These are phyloP conservation scores for Pulveroboletus frians DNA, from an alignment of 768 basidiomycete species.

Conservation along the genomic window DNA sequence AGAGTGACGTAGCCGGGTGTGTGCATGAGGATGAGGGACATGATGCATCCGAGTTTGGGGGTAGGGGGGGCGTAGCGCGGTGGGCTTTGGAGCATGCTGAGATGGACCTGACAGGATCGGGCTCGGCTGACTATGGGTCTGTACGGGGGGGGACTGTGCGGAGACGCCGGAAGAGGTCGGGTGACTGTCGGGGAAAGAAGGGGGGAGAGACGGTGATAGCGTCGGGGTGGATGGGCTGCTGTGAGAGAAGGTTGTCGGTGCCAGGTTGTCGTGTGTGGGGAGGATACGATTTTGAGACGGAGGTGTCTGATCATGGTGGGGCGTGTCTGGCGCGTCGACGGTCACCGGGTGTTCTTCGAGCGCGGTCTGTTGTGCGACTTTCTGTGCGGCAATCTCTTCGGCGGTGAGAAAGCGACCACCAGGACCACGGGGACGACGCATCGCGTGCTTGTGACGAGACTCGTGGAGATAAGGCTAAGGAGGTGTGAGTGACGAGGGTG, in stretches of 20 bases:
- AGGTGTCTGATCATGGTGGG: constrained; percentile 7
- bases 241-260: constrained; percentile 20
- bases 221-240: constrained; percentile 21
- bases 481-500: constrained; percentile 5
- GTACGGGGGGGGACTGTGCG: constrained; percentile 20
- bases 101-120: constrained; percentile 13
- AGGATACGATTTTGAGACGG: constrained; percentile 14
- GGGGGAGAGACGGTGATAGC: constrained; percentile 15
- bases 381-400: constrained; percentile 87
- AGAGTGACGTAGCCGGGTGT: constrained; percentile 66
- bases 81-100: constrained; percentile 26
- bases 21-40: constrained; percentile 74
- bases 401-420: constrained; percentile 97
- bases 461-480: constrained; percentile 94
- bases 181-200: constrained; percentile 18
- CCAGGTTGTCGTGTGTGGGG: constrained; percentile 13
- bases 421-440: constrained; percentile 93
- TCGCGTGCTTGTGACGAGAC: constrained; percentile 95
- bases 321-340: constrained; percentile 16
- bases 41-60: constrained; percentile 65
- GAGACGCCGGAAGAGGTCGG: constrained; percentile 12
- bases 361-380: constrained; percentile 35
- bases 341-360: constrained; percentile 17
- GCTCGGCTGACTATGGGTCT: constrained; percentile 19
- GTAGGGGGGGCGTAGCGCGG: constrained; percentile 56